phyloP scores from a whole-genome alignment of 192 early-diverging fungal genomes.

The Mortierella claussenii region DNA sequence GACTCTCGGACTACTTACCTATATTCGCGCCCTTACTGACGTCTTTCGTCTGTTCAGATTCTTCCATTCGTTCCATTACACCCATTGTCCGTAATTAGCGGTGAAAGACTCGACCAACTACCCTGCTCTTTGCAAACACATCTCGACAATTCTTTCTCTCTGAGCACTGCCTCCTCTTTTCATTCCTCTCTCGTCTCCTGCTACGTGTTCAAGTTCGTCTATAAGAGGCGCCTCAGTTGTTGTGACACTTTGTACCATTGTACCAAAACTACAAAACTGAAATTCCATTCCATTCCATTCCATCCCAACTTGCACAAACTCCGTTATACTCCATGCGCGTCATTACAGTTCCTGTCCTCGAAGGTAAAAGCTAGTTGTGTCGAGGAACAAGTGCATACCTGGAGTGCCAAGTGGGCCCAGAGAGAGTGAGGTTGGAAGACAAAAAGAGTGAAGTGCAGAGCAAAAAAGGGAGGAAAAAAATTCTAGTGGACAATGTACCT shows the following conservation, averaged over 20 bases:
- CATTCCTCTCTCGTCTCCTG: too few relatives aligned
- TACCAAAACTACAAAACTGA: conserved; percentile 1
- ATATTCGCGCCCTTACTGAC: not conserved
- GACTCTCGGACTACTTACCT: not conserved
- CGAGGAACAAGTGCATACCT: too few relatives aligned
- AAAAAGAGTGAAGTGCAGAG: not conserved
- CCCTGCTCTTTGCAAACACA: too few relatives aligned
- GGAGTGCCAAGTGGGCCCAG: too few relatives aligned
- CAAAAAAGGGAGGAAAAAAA: not conserved
- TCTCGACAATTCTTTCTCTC: not conserved
- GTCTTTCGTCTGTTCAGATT: conserved; percentile 4
- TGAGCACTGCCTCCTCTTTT: not conserved
- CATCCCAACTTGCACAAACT: not conserved
- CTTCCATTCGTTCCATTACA: conserved; percentile 41
- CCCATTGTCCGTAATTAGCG: too few relatives aligned
- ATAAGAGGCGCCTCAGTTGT: not conserved
- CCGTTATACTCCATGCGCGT: conserved; percentile 57
- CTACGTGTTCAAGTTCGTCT: too few relatives aligned
- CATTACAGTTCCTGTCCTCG: conserved; percentile 71
- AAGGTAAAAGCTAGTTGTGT: conserved; percentile 42
- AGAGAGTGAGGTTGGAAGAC: not conserved
- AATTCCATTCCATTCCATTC: too few relatives aligned
- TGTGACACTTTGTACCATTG: not conserved
- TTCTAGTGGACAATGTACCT: not conserved
- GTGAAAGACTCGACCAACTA: too few relatives aligned